phyloP scores from a whole-genome alignment of 2,329 filamentous ascomycete species.

The Arthrobotrys iridis region DNA sequence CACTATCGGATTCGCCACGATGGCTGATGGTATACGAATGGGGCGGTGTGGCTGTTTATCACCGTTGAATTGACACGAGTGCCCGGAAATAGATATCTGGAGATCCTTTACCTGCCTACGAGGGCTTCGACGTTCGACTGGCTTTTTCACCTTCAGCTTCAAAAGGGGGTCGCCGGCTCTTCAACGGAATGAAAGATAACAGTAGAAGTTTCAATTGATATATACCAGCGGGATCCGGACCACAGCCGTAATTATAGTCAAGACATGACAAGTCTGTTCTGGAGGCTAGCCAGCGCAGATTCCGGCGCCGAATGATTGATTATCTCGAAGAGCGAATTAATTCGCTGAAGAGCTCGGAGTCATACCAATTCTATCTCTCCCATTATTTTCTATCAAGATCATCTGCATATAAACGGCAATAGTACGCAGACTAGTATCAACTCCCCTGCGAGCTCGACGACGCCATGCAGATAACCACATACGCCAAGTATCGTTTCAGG shows the following conservation, averaged over 20 bases:
- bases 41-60: neutral
- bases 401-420: constrained; percentile 32
- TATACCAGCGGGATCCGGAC: constrained; percentile 1
- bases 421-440: constrained; percentile 8
- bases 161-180: neutral
- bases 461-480: constrained; percentile 26
- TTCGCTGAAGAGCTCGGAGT: constrained; percentile 29
- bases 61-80: neutral
- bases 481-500: constrained; percentile 42
- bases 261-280: neutral
- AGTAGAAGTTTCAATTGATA: neutral
- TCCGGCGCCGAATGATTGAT: constrained; percentile 5
- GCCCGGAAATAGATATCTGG: neutral
- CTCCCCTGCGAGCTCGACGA: constrained; percentile 24
- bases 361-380: constrained; percentile 32
- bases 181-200: neutral
- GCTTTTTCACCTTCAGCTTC: neutral
- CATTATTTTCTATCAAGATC: constrained; percentile 25
- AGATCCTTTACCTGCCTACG: neutral
- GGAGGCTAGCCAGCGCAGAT: neutral
- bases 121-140: neutral
- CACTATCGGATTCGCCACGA: neutral
- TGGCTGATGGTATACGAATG: neutral
- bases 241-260: constrained; percentile 3
- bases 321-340: constrained; percentile 39